Percentiles rank a stretch among this genome's conserved stretches.
These are phyloP conservation scores for Sonneratia alba DNA, from an alignment of 345 rosid species.

Conservation along the genomic window DNA sequence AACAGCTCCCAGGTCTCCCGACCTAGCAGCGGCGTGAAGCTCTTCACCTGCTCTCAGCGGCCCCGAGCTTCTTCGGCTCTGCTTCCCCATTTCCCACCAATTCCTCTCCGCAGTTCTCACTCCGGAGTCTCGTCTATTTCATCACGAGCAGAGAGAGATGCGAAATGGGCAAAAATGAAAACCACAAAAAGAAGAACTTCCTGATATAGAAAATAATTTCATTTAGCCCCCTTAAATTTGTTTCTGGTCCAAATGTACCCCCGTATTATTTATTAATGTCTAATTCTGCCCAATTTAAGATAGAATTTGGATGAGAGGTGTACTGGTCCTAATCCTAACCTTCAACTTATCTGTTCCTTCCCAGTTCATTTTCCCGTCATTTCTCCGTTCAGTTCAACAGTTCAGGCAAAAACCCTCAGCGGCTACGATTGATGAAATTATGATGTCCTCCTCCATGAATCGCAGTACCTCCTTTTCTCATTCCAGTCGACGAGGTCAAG, in stretches of 20 bases:
- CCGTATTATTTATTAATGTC: neutral
- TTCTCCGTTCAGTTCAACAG: neutral
- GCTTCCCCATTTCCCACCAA: neutral
- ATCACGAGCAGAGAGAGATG: neutral
- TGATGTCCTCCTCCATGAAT: neutral
- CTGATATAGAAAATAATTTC: neutral
- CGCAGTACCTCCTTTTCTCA: neutral
- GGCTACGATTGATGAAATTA: constrained; percentile 1
- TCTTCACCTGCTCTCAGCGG: constrained; percentile 15
- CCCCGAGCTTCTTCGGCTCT: constrained; percentile 9
- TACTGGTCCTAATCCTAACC: too few species aligned
- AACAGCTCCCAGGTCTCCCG: constrained; percentile 65
- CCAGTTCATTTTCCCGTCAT: too few species aligned
- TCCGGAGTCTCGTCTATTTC: neutral
- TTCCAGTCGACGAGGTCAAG: neutral
- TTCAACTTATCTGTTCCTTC: too few species aligned
- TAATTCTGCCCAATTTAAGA: too few species aligned
- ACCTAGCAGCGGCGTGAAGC: constrained; percentile 84
- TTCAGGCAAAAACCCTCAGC: neutral
- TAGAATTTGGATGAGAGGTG: too few species aligned
- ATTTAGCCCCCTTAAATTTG: neutral
- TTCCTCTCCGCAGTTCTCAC: neutral
- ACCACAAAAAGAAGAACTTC: too few species aligned
- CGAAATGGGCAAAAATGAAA: neutral
- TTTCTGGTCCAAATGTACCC: neutral